phyloP scores from a whole-genome alignment of 208 protist species.

The Crithidia fasciculata region DNA sequence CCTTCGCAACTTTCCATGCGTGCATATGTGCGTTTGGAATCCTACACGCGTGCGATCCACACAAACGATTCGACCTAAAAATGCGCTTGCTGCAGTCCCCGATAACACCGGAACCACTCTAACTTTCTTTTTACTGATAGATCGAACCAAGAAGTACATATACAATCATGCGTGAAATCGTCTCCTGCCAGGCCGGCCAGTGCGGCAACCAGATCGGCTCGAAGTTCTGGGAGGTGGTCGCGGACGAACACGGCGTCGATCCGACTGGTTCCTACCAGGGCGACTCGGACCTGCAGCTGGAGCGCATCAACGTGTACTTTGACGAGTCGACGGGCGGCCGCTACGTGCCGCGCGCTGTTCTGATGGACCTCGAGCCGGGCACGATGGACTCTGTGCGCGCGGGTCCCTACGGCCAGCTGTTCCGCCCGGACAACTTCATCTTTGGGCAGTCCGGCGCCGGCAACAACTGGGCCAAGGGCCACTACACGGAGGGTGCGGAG shows the following conservation, averaged over 20 bases:
- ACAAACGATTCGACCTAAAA: too few relatives aligned
- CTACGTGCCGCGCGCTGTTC: conserved; percentile 77
- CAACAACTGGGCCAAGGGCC: conserved; percentile 99
- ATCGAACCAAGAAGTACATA: background rate
- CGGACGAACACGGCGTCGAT: conserved; percentile 86
- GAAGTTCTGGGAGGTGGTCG: conserved; percentile 45
- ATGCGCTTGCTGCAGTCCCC: too few relatives aligned
- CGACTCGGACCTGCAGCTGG: conserved; percentile 92
- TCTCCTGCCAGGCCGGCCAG: conserved; percentile 7
- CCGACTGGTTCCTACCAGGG: conserved; percentile 91
- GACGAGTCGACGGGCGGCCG: conserved; percentile 93
- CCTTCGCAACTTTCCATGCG: too few relatives aligned
- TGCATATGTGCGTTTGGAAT: too few relatives aligned
- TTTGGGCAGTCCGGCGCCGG: conserved; percentile 97
- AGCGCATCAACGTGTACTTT: conserved; percentile 98
- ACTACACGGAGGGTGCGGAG: conserved; percentile 99
- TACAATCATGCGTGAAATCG: conserved; percentile 1
- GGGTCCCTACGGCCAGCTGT: conserved; percentile 91
- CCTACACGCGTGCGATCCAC: too few relatives aligned
- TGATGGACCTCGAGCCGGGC: conserved; percentile 90
- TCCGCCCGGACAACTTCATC: conserved; percentile 97
- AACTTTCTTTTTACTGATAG: too few relatives aligned
- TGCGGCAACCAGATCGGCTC: conserved; percentile 2
- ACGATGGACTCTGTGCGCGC: conserved; percentile 97
- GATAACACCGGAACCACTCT: too few relatives aligned